Percentiles rank a stretch among this genome's conserved stretches.
These are phyloP conservation scores for Diplodia corticola DNA, from an alignment of 2,329 filamentous ascomycete genomes.

Conservation along the genomic window DNA sequence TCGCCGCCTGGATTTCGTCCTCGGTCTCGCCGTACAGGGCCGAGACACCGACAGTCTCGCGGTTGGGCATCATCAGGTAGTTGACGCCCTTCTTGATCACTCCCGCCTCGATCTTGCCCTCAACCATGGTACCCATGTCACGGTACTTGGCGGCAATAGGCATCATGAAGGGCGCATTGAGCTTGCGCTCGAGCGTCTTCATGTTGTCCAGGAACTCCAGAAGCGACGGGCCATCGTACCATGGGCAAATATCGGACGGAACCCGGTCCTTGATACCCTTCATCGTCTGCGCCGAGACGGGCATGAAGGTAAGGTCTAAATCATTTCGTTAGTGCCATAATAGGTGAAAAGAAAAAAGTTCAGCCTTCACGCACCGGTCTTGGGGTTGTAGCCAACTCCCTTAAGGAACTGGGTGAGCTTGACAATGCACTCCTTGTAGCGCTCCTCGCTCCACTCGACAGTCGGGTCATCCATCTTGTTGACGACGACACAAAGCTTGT, in stretches of 20 bases:
- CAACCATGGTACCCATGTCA: conserved; percentile 95
- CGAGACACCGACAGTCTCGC: conserved; percentile 74
- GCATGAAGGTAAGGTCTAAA: conserved; percentile 88
- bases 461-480: conserved; percentile 99
- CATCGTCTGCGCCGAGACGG: conserved; percentile 85
- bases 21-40: conserved; percentile 95
- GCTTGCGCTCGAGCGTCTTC: conserved; percentile 88
- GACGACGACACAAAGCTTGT: conserved; percentile 90
- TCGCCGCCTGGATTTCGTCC: conserved; percentile 79
- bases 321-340: conserved; percentile 41
- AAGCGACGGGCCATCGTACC: conserved; percentile 86
- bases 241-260: conserved; percentile 71
- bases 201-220: conserved; percentile 95
- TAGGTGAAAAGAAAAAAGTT: background rate
- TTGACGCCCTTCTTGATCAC: conserved; percentile 86
- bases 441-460: conserved; percentile 90
- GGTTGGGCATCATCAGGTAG: conserved; percentile 95
- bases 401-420: conserved; percentile 89
- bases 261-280: conserved; percentile 87
- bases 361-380: conserved; percentile 54
- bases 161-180: conserved; percentile 99
- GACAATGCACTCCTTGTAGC: conserved; percentile 88
- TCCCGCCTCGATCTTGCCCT: conserved; percentile 95
- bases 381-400: conserved; percentile 88
- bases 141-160: conserved; percentile 93